phyloP scores from a whole-genome alignment of 2,329 filamentous ascomycete species.

The Fusarium pseudonygamai region DNA sequence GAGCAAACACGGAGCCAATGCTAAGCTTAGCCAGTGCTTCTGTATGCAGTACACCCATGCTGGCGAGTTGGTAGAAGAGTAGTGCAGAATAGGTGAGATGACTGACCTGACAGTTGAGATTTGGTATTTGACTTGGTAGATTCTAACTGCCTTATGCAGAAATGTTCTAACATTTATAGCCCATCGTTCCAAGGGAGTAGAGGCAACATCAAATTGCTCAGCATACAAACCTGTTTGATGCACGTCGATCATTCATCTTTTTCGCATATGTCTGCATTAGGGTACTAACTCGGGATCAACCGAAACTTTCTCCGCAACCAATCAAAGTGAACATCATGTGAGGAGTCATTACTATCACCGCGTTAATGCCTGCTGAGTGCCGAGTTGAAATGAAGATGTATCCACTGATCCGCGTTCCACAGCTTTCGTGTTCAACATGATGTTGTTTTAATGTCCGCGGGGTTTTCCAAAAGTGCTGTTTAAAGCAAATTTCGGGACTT shows the following conservation, averaged over 20 bases:
- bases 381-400: background rate
- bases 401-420: background rate
- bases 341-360: background rate
- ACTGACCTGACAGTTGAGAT: too few species aligned
- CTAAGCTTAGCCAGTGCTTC: background rate
- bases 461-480: background rate
- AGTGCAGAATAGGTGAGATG: background rate
- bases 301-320: background rate
- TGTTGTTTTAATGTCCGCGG: background rate
- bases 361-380: background rate
- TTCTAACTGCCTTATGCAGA: accelerated
- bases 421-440: background rate
- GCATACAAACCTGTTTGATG: background rate
- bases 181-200: background rate
- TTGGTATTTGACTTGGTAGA: background rate
- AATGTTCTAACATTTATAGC: background rate
- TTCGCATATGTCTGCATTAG: background rate
- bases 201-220: background rate
- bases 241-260: background rate
- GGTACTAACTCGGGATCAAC: background rate
- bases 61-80: background rate
- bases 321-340: background rate
- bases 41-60: background rate
- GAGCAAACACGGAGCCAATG: background rate
- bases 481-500: background rate